phyloP scores from a whole-genome alignment of 768 basidiomycete genomes.

The Podaxis sp. region DNA sequence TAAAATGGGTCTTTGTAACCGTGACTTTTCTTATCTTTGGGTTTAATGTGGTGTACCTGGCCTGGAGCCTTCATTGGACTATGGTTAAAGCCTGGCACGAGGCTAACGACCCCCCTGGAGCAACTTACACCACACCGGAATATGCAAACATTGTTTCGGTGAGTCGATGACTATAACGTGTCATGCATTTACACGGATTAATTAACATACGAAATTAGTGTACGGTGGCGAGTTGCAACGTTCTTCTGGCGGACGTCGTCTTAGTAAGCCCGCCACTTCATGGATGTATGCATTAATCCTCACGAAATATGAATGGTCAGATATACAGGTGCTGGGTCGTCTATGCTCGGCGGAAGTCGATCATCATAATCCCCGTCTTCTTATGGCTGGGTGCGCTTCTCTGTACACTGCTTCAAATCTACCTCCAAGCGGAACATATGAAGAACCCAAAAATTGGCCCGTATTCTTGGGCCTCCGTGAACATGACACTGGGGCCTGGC shows the following conservation, averaged over 20 bases:
- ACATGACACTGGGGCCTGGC: not conserved
- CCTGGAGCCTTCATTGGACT: not conserved
- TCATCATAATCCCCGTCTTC: not conserved
- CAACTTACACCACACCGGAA: not conserved
- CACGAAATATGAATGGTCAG: not conserved
- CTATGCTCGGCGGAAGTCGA: not conserved
- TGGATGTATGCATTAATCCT: not conserved
- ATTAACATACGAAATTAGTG: not conserved
- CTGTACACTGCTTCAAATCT: not conserved
- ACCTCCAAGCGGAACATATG: not conserved
- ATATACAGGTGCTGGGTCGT: not conserved
- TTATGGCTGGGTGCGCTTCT: not conserved
- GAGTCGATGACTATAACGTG: not conserved
- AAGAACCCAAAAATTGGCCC: not conserved
- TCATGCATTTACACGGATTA: not conserved
- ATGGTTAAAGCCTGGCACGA: not conserved
- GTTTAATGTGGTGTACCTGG: not conserved
- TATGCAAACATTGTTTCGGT: not conserved
- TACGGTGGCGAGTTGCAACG: not conserved
- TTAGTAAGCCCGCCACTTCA: not conserved
- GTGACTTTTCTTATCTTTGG: not conserved
- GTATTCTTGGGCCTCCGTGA: not conserved
- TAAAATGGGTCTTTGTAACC: not conserved
- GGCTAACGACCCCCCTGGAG: not conserved
- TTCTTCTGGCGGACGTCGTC: not conserved